These are phyloP conservation scores for Calonectria leucothoes DNA, from an alignment of 2,329 filamentous ascomycete species.

Conservation along the genomic window DNA sequence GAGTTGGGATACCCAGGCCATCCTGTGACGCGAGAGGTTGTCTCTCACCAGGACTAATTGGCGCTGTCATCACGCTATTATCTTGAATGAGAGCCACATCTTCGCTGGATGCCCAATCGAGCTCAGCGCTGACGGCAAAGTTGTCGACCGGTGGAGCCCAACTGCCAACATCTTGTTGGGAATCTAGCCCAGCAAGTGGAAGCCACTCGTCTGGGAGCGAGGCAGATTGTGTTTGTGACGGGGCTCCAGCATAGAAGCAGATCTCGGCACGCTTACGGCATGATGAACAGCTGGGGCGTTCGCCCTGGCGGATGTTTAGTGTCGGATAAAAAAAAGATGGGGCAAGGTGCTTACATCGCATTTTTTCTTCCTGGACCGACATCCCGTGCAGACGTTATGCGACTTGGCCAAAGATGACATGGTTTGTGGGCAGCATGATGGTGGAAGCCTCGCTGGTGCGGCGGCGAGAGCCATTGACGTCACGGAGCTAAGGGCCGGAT, in stretches of 20 bases:
- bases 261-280: constrained; percentile 36
- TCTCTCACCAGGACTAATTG: background rate
- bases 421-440: background rate
- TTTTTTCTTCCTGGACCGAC: constrained; percentile 42
- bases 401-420: constrained; percentile 40
- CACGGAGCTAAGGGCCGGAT: constrained; percentile 5
- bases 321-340: background rate
- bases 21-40: background rate
- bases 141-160: background rate
- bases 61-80: background rate
- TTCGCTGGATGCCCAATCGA: background rate
- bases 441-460: background rate
- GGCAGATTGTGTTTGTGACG: constrained; percentile 1
- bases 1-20: background rate
- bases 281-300: constrained; percentile 29
- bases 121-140: background rate
- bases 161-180: background rate
- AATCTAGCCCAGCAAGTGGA: background rate
- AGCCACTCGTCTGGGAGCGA: background rate
- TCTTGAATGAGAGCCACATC: background rate
- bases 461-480: background rate
- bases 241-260: constrained; percentile 32
- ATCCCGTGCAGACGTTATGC: constrained; percentile 39
- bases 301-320: constrained; percentile 20
- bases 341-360: constrained; percentile 34